A percentile compares a stretch with the other conserved stretches of the same genome.
Evolutionary conservation across 2,329 filamentous ascomycete genomes (phyloP).

Genomic region (Dichotomopilus funicola): DNA sequence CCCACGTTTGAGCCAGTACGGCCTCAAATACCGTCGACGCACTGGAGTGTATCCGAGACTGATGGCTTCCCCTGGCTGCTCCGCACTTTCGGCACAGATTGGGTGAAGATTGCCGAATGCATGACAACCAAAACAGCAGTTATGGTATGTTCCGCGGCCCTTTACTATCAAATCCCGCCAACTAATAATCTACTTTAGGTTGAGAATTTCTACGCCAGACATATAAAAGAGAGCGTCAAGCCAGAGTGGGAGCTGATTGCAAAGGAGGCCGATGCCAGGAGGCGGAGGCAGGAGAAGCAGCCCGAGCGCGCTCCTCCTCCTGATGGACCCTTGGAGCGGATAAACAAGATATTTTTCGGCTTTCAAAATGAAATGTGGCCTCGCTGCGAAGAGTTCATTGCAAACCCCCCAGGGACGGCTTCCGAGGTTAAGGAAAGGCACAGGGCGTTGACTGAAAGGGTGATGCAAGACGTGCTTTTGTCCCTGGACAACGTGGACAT

Average conservation of each 20-base stretch:
- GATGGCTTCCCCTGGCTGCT: slow-evolving; percentile 69
- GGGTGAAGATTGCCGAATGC: slow-evolving; percentile 64
- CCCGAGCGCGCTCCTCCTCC: slow-evolving; percentile 39
- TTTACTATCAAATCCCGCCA: background rate
- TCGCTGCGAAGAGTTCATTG: too few relatives aligned
- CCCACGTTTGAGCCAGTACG: too few relatives aligned
- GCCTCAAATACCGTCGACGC: slow-evolving; percentile 62
- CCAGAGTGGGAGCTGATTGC: slow-evolving; percentile 55
- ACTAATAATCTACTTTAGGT: slow-evolving; percentile 40
- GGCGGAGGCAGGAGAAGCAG: slow-evolving; percentile 48
- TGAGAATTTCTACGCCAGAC: slow-evolving; percentile 61
- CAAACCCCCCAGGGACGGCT: too few relatives aligned
- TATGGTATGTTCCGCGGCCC: slow-evolving; percentile 54
- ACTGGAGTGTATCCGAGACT: slow-evolving; percentile 80
- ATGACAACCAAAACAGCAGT: slow-evolving; percentile 80
- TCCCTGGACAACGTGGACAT: too few relatives aligned
- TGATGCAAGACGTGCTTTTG: too few relatives aligned
- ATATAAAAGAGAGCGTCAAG: slow-evolving; percentile 51
- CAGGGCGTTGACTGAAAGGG: too few relatives aligned
- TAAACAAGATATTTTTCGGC: too few relatives aligned
- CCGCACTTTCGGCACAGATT: slow-evolving; percentile 72
- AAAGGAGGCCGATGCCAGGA: slow-evolving; percentile 53
- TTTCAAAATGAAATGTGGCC: too few relatives aligned
- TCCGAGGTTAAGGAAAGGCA: too few relatives aligned
- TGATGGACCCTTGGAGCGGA: too few relatives aligned